A percentile compares a stretch with the other conserved stretches of the same genome.
Conservation (phyloP, 441 rosid species). For the Populus trichocarpa region DNA sequence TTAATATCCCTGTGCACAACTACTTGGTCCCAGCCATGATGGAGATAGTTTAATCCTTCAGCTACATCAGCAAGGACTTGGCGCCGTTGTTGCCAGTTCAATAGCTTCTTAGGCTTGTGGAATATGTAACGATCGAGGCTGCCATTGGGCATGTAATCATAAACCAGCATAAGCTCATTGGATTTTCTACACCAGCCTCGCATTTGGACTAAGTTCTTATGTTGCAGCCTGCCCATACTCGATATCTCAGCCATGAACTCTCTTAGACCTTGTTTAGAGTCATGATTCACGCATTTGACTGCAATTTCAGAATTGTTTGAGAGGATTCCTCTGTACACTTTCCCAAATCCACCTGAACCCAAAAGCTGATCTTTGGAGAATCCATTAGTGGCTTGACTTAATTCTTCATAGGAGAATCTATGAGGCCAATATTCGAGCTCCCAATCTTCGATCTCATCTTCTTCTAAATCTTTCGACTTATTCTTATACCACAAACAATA, state of each 20-base stretch:
- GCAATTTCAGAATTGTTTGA: constrained; percentile 50
- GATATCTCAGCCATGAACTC: constrained; percentile 84
- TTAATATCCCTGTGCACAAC: constrained; percentile 89
- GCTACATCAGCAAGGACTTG: constrained; percentile 76
- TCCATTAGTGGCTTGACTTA: constrained; percentile 59
- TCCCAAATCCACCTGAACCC: constrained; percentile 84
- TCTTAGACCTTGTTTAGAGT: constrained; percentile 67
- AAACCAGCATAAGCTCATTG: constrained; percentile 73
- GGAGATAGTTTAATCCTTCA: constrained; percentile 69
- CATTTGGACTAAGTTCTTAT: constrained; percentile 80
- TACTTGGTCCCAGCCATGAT: constrained; percentile 88
- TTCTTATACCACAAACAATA: constrained; percentile 46
- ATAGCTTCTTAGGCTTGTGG: constrained; percentile 32
- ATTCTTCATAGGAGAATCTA: constrained; percentile 66
- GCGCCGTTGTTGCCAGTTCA: constrained; percentile 61
- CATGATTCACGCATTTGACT: constrained; percentile 76
- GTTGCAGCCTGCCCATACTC: constrained; percentile 76
- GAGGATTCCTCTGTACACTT: constrained; percentile 70
- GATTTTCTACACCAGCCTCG: constrained; percentile 90
- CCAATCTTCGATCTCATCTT: constrained; percentile 52
- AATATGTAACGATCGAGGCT: constrained; percentile 75
- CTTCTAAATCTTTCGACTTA: constrained; percentile 20
- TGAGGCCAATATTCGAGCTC: constrained; percentile 69
- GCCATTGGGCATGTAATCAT: constrained; percentile 84
- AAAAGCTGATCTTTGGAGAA: constrained; percentile 68